Conservation (phyloP, 495 filamentous ascomycete genomes). For the Tuber microsphaerosporum region DNA sequence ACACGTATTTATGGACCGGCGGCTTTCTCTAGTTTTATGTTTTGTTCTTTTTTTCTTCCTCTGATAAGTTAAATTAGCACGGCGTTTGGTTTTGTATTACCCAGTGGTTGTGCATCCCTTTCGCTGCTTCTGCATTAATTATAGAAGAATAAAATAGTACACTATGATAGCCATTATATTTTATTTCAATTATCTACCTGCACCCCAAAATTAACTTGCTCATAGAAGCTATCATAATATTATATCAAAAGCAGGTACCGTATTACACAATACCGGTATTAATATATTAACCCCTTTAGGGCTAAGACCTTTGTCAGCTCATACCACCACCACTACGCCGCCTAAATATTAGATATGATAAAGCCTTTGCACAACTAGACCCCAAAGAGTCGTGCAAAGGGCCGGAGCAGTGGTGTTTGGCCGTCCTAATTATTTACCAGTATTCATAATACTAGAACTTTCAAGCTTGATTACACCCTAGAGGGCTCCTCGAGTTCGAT, state of each 20-base stretch:
- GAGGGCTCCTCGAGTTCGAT: neutral
- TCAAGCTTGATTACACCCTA: neutral
- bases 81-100: neutral
- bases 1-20: neutral
- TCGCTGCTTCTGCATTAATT: neutral
- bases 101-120: neutral
- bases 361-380: neutral
- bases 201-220: neutral
- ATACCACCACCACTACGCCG: neutral
- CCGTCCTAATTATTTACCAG: neutral
- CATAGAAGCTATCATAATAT: no score
- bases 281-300: neutral
- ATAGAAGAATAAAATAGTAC: neutral
- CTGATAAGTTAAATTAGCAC: neutral
- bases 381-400: neutral
- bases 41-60: neutral
- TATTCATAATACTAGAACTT: neutral
- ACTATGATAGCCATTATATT: neutral
- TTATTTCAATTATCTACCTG: neutral
- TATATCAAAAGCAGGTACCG: neutral
- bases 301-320: neutral
- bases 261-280: neutral
- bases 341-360: neutral
- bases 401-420: neutral
- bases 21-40: neutral